Percentiles rank a stretch among this genome's conserved stretches.
Conservation (phyloP, 2,329 filamentous ascomycete species). For the Neoscytalidium dimidiatum region DNA sequence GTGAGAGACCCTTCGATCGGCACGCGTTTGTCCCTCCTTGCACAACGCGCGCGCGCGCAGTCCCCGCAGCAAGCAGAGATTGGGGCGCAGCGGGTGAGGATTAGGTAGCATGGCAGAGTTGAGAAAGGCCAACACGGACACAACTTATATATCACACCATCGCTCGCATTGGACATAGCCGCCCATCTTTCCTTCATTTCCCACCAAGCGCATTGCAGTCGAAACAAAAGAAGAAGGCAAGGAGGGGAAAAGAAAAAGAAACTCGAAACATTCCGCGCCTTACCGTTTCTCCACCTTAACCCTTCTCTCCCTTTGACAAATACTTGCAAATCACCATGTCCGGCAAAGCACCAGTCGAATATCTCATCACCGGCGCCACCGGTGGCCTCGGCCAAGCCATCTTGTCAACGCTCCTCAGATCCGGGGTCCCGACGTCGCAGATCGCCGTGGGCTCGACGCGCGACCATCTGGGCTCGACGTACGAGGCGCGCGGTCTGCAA, state of each 20-base stretch:
- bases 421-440: constrained; percentile 49
- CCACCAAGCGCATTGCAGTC: neutral
- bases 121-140: constrained; percentile 11
- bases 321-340: neutral
- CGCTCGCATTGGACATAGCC: constrained; percentile 4
- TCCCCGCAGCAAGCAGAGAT: neutral
- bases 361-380: constrained; percentile 34
- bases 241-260: neutral
- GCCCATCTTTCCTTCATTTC: neutral
- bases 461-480: constrained; percentile 49
- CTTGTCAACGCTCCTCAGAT: constrained; percentile 29
- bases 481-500: constrained; percentile 46
- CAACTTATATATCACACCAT: constrained; percentile 13
- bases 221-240: neutral
- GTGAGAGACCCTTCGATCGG: neutral
- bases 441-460: constrained; percentile 50
- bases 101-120: constrained; percentile 16
- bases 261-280: neutral
- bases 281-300: neutral
- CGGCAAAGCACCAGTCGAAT: constrained; percentile 8
- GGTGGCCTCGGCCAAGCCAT: constrained; percentile 57
- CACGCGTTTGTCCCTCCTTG: neutral
- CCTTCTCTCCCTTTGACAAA: neutral
- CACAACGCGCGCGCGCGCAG: neutral
- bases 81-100: constrained; percentile 2